phyloP scores from a whole-genome alignment of 75 land plant genomes.

The Picea sitchensis region DNA sequence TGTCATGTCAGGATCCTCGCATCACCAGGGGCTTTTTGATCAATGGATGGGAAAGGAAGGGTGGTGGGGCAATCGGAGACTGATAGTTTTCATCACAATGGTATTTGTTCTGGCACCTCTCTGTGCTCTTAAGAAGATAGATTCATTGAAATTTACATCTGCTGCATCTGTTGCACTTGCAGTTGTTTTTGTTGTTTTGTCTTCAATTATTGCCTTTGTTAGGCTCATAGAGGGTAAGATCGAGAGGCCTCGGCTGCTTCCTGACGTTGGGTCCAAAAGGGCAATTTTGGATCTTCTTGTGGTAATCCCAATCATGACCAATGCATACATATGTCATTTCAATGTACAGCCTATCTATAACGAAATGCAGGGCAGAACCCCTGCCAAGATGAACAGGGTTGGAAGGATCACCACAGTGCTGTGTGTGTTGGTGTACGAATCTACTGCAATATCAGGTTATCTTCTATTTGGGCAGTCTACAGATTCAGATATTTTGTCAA shows the following conservation, averaged over 20 bases:
- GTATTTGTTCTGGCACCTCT: slow-evolving; percentile 70
- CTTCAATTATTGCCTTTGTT: slow-evolving; percentile 58
- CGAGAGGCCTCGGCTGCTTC: slow-evolving; percentile 56
- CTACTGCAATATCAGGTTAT: slow-evolving; percentile 86
- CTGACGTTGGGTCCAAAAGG: slow-evolving; percentile 60
- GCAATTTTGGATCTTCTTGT: slow-evolving; percentile 87
- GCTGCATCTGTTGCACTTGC: slow-evolving; percentile 92
- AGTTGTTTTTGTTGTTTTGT: slow-evolving; percentile 67
- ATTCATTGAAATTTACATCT: slow-evolving; percentile 81
- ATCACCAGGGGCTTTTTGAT: slow-evolving; percentile 74
- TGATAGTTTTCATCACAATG: slow-evolving; percentile 54
- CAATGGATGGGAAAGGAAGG: slow-evolving; percentile 58
- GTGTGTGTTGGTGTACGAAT: slow-evolving; percentile 68
- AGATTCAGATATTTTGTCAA: slow-evolving; percentile 82
- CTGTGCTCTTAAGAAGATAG: slow-evolving; percentile 68
- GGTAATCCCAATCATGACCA: slow-evolving; percentile 96
- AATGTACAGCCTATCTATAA: slow-evolving; percentile 92
- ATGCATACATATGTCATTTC: slow-evolving; percentile 93
- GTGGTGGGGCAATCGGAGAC: slow-evolving; percentile 59
- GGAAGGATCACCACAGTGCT: slow-evolving; percentile 75
- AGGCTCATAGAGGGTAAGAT: slow-evolving; percentile 69
- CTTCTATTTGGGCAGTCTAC: slow-evolving; percentile 86
- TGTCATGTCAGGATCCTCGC: slow-evolving; percentile 78
- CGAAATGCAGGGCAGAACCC: slow-evolving; percentile 68
- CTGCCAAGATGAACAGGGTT: slow-evolving; percentile 75